A percentile compares a stretch with the other conserved stretches of the same genome.
Evolutionary conservation across 192 early-diverging fungal genomes (phyloP).

Genomic region (Irineochytrium annulatum): DNA sequence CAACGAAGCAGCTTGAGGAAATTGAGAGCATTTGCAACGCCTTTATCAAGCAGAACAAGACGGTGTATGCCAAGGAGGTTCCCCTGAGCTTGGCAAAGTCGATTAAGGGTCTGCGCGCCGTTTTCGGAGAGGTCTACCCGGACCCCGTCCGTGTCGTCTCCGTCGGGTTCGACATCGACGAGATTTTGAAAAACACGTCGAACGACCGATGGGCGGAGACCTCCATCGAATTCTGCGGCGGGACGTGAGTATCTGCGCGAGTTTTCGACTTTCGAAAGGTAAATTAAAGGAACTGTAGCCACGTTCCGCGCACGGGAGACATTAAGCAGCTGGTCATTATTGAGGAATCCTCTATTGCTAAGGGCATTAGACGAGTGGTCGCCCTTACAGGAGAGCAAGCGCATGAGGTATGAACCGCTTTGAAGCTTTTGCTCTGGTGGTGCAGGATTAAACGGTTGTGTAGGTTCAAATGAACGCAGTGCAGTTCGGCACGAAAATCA

Average conservation of each 20-base stretch:
- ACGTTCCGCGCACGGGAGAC: constrained; percentile 83
- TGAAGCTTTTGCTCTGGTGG: neutral
- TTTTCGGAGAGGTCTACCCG: constrained; percentile 96
- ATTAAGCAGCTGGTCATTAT: constrained; percentile 82
- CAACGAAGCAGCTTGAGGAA: constrained; percentile 60
- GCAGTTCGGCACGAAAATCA: constrained; percentile 64
- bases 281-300: constrained; percentile 51
- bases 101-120: constrained; percentile 91
- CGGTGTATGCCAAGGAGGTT: constrained; percentile 82
- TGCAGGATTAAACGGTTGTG: neutral
- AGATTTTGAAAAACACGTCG: constrained; percentile 72
- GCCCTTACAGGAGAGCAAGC: constrained; percentile 94
- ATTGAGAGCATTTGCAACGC: constrained; percentile 76
- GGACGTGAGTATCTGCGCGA: constrained; percentile 57
- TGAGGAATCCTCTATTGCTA: constrained; percentile 90
- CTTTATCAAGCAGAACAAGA: constrained; percentile 68
- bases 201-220: constrained; percentile 77
- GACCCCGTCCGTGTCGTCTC: constrained; percentile 96
- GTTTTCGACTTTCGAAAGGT: neutral
- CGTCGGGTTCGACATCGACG: constrained; percentile 82
- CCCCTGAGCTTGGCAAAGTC: constrained; percentile 73
- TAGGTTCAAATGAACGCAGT: constrained; percentile 63
- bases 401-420: constrained; percentile 21
- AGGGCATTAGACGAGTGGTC: constrained; percentile 93
- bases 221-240: constrained; percentile 97